Conservation (phyloP, 2,329 filamentous ascomycete species). For the Pseudogymnoascus sp. region DNA sequence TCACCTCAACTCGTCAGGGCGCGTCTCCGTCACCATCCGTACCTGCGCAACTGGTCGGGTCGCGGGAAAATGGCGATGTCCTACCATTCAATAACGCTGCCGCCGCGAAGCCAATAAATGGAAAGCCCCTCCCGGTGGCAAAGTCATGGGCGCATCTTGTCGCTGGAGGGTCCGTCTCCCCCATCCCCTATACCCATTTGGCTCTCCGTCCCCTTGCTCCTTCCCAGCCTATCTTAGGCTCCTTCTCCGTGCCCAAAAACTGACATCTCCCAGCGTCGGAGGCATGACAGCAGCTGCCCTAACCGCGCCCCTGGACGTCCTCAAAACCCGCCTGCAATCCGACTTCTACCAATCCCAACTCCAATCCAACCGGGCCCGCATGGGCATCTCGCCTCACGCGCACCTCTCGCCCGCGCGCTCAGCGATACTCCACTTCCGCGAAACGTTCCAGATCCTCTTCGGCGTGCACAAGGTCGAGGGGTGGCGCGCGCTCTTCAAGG, state of each 20-base stretch:
- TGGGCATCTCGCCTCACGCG: conserved; percentile 39
- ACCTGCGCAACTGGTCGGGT: conserved; percentile 41
- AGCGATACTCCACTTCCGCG: conserved; percentile 66
- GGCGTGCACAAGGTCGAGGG: conserved; percentile 77
- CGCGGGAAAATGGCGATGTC: conserved; percentile 54
- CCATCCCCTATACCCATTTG: background rate
- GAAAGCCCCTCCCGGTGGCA: conserved; percentile 42
- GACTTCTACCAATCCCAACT: conserved; percentile 90
- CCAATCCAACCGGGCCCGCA: conserved; percentile 55
- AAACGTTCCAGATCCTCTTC: conserved; percentile 79
- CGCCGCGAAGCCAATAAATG: conserved; percentile 33
- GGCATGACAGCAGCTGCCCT: conserved; percentile 88
- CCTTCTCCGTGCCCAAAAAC: background rate
- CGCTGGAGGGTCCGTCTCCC: conserved; percentile 67
- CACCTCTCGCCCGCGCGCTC: conserved; percentile 59
- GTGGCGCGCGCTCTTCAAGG: conserved; percentile 84
- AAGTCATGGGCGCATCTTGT: conserved; percentile 91
- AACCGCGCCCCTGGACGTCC: conserved; percentile 88
- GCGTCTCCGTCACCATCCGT: background rate
- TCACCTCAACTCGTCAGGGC: background rate
- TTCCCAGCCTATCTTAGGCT: background rate
- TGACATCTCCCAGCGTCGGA: conserved; percentile 53
- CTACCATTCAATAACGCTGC: conserved; percentile 34
- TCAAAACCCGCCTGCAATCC: conserved; percentile 88
- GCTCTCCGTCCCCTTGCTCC: background rate